phyloP scores from a whole-genome alignment of 208 protist species.

The Leishmania mexicana region DNA sequence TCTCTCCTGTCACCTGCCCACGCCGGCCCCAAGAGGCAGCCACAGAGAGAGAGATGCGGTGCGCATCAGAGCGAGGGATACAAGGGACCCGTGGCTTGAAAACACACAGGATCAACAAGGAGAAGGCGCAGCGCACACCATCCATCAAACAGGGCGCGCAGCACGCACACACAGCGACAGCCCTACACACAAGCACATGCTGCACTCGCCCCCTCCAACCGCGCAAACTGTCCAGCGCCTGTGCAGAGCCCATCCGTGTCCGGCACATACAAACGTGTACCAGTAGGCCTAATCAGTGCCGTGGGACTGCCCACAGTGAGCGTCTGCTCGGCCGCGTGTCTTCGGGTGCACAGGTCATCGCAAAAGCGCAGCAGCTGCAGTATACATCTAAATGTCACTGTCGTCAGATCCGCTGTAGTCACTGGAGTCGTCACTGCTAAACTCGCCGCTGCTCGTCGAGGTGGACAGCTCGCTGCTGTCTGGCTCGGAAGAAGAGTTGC shows the following conservation, averaged over 20 bases:
- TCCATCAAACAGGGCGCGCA: background rate
- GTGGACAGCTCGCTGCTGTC: slow-evolving; percentile 34
- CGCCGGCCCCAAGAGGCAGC: background rate
- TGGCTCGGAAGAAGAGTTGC: slow-evolving; percentile 34
- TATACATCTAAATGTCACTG: slow-evolving; percentile 56
- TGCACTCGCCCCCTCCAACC: background rate
- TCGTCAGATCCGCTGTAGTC: slow-evolving; percentile 49
- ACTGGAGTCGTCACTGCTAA: slow-evolving; percentile 48
- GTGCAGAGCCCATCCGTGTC: background rate
- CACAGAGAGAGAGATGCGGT: background rate
- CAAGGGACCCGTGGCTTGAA: background rate
- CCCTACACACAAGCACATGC: background rate
- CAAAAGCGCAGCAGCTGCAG: background rate
- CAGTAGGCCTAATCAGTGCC: background rate
- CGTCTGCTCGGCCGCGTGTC: background rate
- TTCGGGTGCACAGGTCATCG: background rate
- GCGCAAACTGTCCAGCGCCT: background rate
- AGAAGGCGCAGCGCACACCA: background rate
- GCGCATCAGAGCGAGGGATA: background rate
- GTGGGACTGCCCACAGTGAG: background rate
- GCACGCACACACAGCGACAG: background rate
- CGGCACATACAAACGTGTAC: background rate
- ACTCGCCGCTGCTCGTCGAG: slow-evolving; percentile 45
- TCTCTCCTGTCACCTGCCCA: background rate
- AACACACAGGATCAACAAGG: background rate